Percentiles rank a stretch among this genome's conserved stretches.
phyloP scores from a whole-genome alignment of 495 filamentous ascomycete species.

The Annulohypoxylon bovei region DNA sequence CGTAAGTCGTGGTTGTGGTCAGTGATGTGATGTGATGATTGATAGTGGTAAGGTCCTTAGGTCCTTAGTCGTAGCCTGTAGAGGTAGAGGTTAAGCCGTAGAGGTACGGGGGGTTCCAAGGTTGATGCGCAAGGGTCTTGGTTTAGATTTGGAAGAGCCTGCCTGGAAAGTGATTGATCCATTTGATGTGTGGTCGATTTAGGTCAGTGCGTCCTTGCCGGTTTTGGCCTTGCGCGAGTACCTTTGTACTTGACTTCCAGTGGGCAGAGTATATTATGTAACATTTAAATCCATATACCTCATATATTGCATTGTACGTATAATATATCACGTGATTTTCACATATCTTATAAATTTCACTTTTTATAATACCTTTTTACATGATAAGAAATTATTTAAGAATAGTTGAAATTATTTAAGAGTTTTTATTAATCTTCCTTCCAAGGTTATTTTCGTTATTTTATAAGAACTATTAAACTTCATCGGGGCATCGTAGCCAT shows the following conservation, averaged over 20 bases:
- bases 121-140: slow-evolving; percentile 34
- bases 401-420: no score
- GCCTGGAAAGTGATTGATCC: slow-evolving; percentile 31
- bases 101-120: neutral
- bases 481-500: neutral
- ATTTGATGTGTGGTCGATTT: slow-evolving; percentile 37
- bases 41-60: slow-evolving; percentile 28
- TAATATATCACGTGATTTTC: neutral
- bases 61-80: slow-evolving; percentile 27
- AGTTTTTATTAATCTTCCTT: no score
- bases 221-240: slow-evolving; percentile 20
- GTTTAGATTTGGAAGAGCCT: slow-evolving; percentile 28
- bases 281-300: neutral
- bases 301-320: neutral
- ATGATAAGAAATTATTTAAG: no score
- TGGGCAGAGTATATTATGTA: no score
- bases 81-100: no score
- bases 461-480: neutral
- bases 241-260: neutral
- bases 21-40: slow-evolving; percentile 42
- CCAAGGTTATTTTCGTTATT: neutral
- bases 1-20: slow-evolving; percentile 26
- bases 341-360: no score
- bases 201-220: slow-evolving; percentile 37
- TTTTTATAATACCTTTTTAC: no score